phyloP scores from a whole-genome alignment of 495 filamentous ascomycete species.

The Hypoxylon perforatum region DNA sequence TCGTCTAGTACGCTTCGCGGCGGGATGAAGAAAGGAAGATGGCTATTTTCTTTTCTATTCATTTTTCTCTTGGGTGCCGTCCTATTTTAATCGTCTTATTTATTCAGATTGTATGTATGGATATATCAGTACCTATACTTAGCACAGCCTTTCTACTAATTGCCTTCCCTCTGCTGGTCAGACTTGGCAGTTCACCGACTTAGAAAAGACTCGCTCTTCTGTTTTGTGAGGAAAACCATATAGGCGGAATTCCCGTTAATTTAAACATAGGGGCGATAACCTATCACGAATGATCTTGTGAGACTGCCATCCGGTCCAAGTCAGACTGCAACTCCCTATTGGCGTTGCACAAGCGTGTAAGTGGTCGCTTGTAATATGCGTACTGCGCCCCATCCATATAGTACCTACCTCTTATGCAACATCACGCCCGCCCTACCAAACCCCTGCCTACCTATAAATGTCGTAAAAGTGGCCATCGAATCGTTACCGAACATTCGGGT shows the following conservation, averaged over 20 bases:
- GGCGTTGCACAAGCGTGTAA: slow-evolving; percentile 21
- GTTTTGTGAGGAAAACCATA: slow-evolving; percentile 3
- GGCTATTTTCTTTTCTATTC: slow-evolving; percentile 1
- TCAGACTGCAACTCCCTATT: slow-evolving; percentile 15
- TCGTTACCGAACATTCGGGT: slow-evolving; percentile 39
- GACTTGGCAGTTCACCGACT: too few relatives aligned
- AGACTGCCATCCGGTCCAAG: slow-evolving; percentile 16
- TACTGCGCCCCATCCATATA: slow-evolving; percentile 35
- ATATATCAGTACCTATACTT: slow-evolving; percentile 36
- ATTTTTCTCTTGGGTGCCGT: slow-evolving; percentile 15
- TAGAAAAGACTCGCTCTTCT: neutral
- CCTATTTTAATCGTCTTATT: slow-evolving; percentile 2
- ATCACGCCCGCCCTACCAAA: too few relatives aligned
- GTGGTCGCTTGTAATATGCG: slow-evolving; percentile 22
- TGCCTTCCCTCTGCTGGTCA: slow-evolving; percentile 26
- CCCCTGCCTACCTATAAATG: slow-evolving; percentile 22
- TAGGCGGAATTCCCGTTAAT: slow-evolving; percentile 6
- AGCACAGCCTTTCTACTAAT: slow-evolving; percentile 24
- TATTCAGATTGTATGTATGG: slow-evolving; percentile 19
- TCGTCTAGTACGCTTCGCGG: slow-evolving; percentile 19
- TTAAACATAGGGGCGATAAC: slow-evolving; percentile 4
- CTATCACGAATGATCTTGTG: slow-evolving; percentile 11
- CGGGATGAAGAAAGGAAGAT: slow-evolving; percentile 27
- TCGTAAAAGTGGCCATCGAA: slow-evolving; percentile 26
- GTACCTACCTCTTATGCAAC: slow-evolving; percentile 28